Evolutionary conservation across 768 basidiomycete genomes (phyloP).

Genomic region (Calocybe indica): DNA sequence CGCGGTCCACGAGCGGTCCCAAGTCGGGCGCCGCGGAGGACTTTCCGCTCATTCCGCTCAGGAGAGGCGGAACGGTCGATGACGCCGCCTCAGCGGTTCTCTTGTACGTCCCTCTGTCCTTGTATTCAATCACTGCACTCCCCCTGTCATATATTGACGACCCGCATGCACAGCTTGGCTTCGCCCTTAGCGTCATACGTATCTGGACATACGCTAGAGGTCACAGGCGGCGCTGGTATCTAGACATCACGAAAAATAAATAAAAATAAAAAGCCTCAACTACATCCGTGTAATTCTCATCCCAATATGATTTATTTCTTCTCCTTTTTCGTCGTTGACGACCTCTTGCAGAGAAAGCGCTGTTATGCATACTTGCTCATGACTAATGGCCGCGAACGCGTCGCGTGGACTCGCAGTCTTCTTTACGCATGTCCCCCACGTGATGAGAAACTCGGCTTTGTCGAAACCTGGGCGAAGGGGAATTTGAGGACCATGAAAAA

Average conservation of each 20-base stretch:
- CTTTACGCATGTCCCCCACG: not conserved
- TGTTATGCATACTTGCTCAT: no score
- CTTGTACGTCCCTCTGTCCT: slow-evolving; percentile 48
- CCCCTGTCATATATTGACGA: slow-evolving; percentile 1
- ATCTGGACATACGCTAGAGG: slow-evolving; percentile 78
- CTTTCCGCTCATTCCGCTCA: slow-evolving; percentile 52
- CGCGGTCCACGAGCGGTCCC: slow-evolving; percentile 21
- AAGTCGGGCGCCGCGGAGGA: slow-evolving; percentile 19
- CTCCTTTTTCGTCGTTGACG: no score
- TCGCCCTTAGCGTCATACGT: slow-evolving; percentile 79
- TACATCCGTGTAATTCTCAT: no score
- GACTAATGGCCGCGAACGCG: not conserved
- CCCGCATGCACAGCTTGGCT: slow-evolving; percentile 47
- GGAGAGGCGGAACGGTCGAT: slow-evolving; percentile 61
- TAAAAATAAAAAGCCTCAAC: no score
- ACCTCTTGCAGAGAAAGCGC: no score
- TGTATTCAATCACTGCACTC: not conserved
- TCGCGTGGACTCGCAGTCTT: not conserved
- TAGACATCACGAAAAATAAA: slow-evolving; percentile 18
- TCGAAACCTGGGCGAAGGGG: slow-evolving; percentile 6
- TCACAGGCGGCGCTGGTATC: slow-evolving; percentile 78
- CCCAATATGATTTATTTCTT: no score
- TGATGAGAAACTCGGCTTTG: slow-evolving; percentile 3
- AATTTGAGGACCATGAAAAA: not conserved
- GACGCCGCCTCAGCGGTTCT: slow-evolving; percentile 73